A percentile compares a stretch with the other conserved stretches of the same genome.
Evolutionary conservation across 2,329 filamentous ascomycete genomes (phyloP).

Genomic region (Fusarium solani-melongenae): DNA sequence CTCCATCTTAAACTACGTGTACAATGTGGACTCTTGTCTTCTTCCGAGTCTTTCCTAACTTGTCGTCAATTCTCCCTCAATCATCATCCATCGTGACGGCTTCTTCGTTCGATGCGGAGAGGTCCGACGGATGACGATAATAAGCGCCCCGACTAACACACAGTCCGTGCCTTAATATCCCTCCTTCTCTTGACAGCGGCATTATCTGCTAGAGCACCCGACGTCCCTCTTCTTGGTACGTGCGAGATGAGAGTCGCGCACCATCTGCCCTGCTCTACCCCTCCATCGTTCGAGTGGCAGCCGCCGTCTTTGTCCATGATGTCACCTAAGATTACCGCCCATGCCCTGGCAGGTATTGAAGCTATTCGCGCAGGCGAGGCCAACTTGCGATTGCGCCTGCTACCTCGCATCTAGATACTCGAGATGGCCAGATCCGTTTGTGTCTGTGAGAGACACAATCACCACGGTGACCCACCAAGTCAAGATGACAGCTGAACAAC

Average conservation of each 20-base stretch:
- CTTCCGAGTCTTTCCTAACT: neutral
- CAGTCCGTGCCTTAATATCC: neutral
- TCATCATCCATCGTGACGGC: neutral
- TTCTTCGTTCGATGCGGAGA: constrained; percentile 8
- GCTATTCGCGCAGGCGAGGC: constrained; percentile 14
- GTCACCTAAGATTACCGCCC: constrained; percentile 32
- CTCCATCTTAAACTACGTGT: neutral
- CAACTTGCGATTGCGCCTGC: constrained; percentile 3
- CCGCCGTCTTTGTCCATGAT: constrained; percentile 16
- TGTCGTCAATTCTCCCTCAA: neutral
- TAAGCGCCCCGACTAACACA: neutral
- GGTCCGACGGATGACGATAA: neutral
- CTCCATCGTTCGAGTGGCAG: constrained; percentile 27
- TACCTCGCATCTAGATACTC: neutral
- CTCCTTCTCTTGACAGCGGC: neutral
- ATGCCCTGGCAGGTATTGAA: constrained; percentile 8
- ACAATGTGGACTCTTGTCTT: neutral
- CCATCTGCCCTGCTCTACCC: neutral
- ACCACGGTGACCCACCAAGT: constrained; percentile 1
- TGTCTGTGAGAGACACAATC: neutral
- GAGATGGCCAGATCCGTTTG: constrained; percentile 1
- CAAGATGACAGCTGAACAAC: neutral
- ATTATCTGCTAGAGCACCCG: constrained; percentile 12
- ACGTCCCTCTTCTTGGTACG: neutral
- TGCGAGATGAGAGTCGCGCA: constrained; percentile 8